Evolutionary conservation across 805 yeast species (phyloP).

Genomic region (Saturnispora galanensis): DNA sequence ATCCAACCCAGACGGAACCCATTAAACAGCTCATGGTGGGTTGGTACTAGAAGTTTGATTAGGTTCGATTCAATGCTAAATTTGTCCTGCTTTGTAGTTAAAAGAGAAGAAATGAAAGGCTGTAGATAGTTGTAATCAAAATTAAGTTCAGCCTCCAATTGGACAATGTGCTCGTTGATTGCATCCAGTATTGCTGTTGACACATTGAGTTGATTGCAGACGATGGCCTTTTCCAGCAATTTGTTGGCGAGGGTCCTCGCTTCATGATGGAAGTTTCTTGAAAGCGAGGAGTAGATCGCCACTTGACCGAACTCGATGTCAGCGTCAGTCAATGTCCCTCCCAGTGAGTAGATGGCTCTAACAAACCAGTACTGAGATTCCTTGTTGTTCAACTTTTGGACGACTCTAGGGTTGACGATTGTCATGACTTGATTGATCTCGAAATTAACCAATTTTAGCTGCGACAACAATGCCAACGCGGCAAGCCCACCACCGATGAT

Average conservation of each 20-base stretch:
- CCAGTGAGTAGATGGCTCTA: conserved; percentile 32
- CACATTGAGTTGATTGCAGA: conserved; percentile 28
- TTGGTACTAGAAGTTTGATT: conserved; percentile 31
- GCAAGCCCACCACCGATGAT: conserved; percentile 48
- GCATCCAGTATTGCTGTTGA: conserved; percentile 38
- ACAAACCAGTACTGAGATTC: conserved; percentile 46
- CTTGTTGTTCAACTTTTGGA: conserved; percentile 36
- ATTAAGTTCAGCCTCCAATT: conserved; percentile 14
- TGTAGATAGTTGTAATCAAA: conserved; percentile 21
- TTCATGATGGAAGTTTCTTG: conserved; percentile 29
- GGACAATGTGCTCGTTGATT: conserved; percentile 23
- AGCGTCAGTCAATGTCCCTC: conserved; percentile 15
- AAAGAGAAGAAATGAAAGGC: conserved; percentile 30
- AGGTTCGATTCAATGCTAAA: conserved; percentile 23
- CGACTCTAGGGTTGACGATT: conserved; percentile 36
- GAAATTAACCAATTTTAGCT: conserved; percentile 13
- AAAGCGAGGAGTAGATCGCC: conserved; percentile 38
- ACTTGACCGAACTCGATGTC: conserved; percentile 32
- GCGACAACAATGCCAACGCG: conserved; percentile 20
- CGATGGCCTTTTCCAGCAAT: conserved; percentile 27
- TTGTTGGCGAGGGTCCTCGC: conserved; percentile 29
- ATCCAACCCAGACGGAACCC: conserved; percentile 59
- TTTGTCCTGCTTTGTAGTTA: conserved; percentile 19
- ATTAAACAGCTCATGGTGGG: conserved; percentile 34
- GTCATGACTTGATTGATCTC: conserved; percentile 7